phyloP scores from a whole-genome alignment of 2,329 filamentous ascomycete species.

The Xylaria arbuscula region DNA sequence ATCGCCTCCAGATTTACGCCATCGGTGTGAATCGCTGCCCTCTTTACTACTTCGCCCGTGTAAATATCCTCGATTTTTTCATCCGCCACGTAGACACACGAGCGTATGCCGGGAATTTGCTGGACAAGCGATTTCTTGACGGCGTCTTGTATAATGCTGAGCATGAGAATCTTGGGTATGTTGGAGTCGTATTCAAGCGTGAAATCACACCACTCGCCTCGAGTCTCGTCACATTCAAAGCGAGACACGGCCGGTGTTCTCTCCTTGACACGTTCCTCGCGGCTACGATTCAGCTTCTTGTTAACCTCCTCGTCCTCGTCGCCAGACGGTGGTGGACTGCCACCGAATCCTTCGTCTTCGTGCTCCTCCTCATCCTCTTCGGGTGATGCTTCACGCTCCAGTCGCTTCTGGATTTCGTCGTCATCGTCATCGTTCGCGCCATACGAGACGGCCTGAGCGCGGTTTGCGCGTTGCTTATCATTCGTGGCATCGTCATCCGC shows the following conservation, averaged over 20 bases:
- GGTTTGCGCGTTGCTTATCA: constrained; percentile 79
- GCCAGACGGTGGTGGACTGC: constrained; percentile 57
- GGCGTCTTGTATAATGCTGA: constrained; percentile 86
- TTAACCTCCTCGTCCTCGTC: constrained; percentile 56
- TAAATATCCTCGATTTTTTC: constrained; percentile 63
- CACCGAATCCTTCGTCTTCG: constrained; percentile 65
- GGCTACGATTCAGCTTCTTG: constrained; percentile 56
- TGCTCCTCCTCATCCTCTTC: constrained; percentile 70
- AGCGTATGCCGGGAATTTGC: constrained; percentile 80
- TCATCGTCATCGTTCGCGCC: constrained; percentile 95
- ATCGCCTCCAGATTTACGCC: constrained; percentile 92
- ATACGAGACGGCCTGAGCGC: constrained; percentile 85
- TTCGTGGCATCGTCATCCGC: constrained; percentile 82
- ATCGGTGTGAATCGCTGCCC: constrained; percentile 76
- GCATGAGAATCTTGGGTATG: constrained; percentile 91
- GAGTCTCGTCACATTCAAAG: constrained; percentile 82
- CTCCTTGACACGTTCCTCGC: constrained; percentile 72
- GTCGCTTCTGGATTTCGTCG: constrained; percentile 74
- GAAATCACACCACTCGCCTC: constrained; percentile 80
- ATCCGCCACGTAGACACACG: constrained; percentile 73
- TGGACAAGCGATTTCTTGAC: constrained; percentile 85
- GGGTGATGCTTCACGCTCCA: constrained; percentile 67
- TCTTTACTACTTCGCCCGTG: constrained; percentile 61
- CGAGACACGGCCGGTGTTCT: constrained; percentile 74
- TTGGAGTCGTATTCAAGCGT: constrained; percentile 83